Conservation (phyloP, 371 early-diverging fungal genomes). For the Dichotomocladium elegans region DNA sequence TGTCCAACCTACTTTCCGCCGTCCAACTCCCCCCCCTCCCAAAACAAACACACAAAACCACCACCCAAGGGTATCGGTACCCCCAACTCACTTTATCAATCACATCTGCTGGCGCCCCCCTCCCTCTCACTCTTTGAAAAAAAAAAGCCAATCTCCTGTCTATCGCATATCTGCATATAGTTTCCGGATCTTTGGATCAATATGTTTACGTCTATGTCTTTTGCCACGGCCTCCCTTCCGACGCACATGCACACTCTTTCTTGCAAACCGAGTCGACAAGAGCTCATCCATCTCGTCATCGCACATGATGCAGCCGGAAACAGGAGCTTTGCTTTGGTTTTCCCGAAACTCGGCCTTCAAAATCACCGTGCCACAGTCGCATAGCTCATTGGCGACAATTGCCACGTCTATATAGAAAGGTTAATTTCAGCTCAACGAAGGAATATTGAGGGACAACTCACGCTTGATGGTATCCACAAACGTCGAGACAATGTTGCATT, state of each 20-base stretch:
- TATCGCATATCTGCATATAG: slow-evolving; percentile 25
- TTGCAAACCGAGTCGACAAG: slow-evolving; percentile 37
- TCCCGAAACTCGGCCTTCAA: slow-evolving; percentile 46
- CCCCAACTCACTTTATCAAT: no score
- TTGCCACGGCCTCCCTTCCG: slow-evolving; percentile 16
- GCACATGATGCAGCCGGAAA: slow-evolving; percentile 43
- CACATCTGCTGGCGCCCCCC: no score
- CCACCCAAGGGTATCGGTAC: no score
- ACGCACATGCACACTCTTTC: slow-evolving; percentile 17
- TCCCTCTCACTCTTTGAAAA: no score
- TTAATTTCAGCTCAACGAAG: background rate
- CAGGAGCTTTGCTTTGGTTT: slow-evolving; percentile 37
- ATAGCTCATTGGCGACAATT: slow-evolving; percentile 24
- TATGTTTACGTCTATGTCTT: slow-evolving; percentile 13
- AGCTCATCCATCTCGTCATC: slow-evolving; percentile 44
- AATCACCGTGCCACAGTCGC: slow-evolving; percentile 34
- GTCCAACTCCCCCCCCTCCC: no score
- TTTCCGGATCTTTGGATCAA: slow-evolving; percentile 20
- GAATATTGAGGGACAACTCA: background rate
- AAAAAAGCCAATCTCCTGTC: no score
- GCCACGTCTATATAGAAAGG: slow-evolving; percentile 23
- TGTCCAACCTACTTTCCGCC: no score
- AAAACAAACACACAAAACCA: no score
- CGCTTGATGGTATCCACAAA: slow-evolving; percentile 44
- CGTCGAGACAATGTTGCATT: slow-evolving; percentile 44